Evolutionary conservation across 1,284 basidiomycete genomes (phyloP), one percentile per base, ranked within the genome.

Genomic region (Termitomyces sp.): DNA sequence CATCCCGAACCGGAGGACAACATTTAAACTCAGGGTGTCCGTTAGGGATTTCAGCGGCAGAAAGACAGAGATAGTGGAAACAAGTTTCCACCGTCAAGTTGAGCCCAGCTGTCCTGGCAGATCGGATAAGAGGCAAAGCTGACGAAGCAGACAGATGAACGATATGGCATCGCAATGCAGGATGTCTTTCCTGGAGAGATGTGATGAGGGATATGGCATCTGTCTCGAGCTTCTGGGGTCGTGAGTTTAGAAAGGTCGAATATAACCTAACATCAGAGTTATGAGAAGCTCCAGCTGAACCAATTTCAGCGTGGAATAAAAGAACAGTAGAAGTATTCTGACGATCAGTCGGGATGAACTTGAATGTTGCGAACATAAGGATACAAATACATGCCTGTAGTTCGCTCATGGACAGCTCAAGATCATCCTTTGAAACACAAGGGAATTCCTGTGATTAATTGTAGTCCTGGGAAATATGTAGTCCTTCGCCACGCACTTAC

Each of bases 71-170:
- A 72, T 97, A 97, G 71, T 97, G 93, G 72, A 94, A 95, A 70
- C 93, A 96, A 0, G 94, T 97, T 73, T 97, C 94, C 52, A 93
- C 89, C 0, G 92, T 92, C 49, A 95, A 72, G 37, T 84, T 84
- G 26, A 84, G 67, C 0, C 84, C 83, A 3, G 78, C 70, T 8
- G 73, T 66, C 59, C 78, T 84, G 2, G 92, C 92, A 40, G 79
- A 74, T 41, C 81, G 79, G 55, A 97, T 83, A 35, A 82, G 61
- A 1, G 87, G 89, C 13, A 97, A 78, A 1, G 92, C 91, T 21
- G 78, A 76, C 1, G 92, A 78, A 2, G 93, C 88, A 38, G 91
- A 93, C 43, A 97, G 83, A 70, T 97, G 94, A 31, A 97, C 94
- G 57, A 97, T 92, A 71, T 97, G 94, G 61, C 89, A 91, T 24